Conservation (phyloP, 148 eudicot species). For the Cornus controversa region DNA sequence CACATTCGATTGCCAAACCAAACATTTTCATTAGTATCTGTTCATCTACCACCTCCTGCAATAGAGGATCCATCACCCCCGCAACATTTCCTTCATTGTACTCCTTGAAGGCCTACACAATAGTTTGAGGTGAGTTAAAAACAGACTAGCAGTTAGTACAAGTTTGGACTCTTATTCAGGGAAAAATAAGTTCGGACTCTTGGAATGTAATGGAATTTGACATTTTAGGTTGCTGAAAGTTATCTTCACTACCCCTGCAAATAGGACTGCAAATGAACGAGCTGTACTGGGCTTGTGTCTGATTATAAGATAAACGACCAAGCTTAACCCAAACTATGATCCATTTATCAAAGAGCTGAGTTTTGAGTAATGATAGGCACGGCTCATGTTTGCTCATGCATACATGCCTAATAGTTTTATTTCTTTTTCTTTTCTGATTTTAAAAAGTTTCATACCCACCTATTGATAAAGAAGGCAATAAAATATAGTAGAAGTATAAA, state of each 20-base stretch:
- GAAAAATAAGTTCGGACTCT: neutral
- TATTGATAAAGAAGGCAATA: too few species aligned
- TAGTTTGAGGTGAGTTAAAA: neutral
- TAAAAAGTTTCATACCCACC: neutral
- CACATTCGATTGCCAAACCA: conserved; percentile 71
- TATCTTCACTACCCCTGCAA: neutral
- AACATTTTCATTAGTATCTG: conserved; percentile 66
- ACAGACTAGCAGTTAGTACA: neutral
- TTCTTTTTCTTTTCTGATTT: neutral
- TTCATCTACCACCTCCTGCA: conserved; percentile 53
- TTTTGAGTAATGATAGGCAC: too few species aligned
- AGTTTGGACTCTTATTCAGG: neutral
- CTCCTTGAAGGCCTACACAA: conserved; percentile 62
- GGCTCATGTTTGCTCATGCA: too few species aligned
- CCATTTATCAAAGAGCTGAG: too few species aligned
- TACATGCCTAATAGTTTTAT: neutral
- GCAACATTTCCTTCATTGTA: conserved; percentile 56
- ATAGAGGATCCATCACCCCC: conserved; percentile 64
- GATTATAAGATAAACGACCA: too few species aligned
- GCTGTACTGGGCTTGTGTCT: too few species aligned
- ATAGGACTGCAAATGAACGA: too few species aligned
- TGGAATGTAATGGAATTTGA: neutral
- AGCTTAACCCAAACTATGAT: too few species aligned
- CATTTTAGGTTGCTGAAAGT: neutral
- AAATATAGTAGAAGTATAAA: too few species aligned